Evolutionary conservation across 1,139 yeast genomes (phyloP), one percentile per base, ranked within the genome.

Genomic region (Geotrichum citri-aurantii): DNA sequence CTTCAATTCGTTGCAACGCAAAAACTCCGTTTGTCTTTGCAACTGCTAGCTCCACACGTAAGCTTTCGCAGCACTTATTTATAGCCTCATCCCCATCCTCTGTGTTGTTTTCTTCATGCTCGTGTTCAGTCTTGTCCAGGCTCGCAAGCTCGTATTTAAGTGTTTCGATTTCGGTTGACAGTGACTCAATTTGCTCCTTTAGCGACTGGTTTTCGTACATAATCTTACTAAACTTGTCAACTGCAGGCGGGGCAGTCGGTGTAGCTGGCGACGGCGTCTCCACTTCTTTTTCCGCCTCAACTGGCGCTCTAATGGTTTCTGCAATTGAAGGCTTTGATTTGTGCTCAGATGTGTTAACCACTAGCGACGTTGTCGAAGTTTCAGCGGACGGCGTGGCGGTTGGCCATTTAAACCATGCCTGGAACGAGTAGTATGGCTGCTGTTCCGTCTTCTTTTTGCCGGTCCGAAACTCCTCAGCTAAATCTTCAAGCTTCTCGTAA

Each of bases 1-100:
- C 69, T 49, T 71, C 74, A 50, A 69, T 61, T 53, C 69, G 71
- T 54, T 69, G 71, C 33, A 68, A 64, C 4, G 73, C 72, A 57
- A 66, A 59, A 1, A 70, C 72, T 55, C 71, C 74, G 48, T 65
- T 65, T 1, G 72, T 65, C 59, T 65, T 68, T 50, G 68, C 67
- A 10, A 66, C 54, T 1, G 72, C 74, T 48, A 71, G 65, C 51
- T 71, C 73, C 64, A 69, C 63, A 51, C 67, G 62, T 21, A 70
- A 62, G 14, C 66, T 59, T 44, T 71, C 74, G 59, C 74, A 71
- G 23, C 65, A 57, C 12, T 60, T 57, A 55, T 48, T 49, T 21
- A 17, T 62, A 51, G 33, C 52, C 52, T 48, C 61, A 51, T 51
- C 52, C 3, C 42, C 42, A 6, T 59, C 59, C 10, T 57, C 63